Conservation (phyloP, 371 early-diverging fungal genomes). For the Phascolomyces articulosus region DNA sequence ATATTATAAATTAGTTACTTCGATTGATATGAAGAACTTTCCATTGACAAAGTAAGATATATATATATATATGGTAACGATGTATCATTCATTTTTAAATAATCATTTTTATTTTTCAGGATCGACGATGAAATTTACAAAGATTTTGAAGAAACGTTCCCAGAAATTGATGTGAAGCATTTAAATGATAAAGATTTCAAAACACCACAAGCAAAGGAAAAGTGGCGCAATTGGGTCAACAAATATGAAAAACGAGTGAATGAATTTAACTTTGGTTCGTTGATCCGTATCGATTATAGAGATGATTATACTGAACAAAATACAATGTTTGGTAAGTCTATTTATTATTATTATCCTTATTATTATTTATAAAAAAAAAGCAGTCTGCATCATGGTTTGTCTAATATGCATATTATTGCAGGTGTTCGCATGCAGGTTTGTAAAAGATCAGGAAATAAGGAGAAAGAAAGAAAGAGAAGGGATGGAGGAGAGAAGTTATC, state of each 20-base stretch:
- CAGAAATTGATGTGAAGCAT: constrained; percentile 64
- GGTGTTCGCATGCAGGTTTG: constrained; percentile 55
- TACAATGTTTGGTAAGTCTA: constrained; percentile 78
- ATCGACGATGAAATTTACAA: constrained; percentile 85
- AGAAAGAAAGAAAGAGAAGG: neutral
- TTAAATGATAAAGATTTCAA: constrained; percentile 81
- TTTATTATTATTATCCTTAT: neutral
- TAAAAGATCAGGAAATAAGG: neutral
- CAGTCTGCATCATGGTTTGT: constrained; percentile 5
- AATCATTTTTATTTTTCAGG: too few relatives aligned
- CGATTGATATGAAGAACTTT: constrained; percentile 70
- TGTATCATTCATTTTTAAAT: too few relatives aligned
- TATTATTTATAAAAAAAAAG: neutral
- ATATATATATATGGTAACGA: too few relatives aligned
- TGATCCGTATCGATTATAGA: constrained; percentile 76
- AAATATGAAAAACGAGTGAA: constrained; percentile 84
- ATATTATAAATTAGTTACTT: constrained; percentile 79
- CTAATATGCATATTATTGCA: constrained; percentile 19
- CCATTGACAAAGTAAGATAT: constrained; percentile 73
- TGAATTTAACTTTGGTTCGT: constrained; percentile 91
- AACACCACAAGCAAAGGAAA: constrained; percentile 77
- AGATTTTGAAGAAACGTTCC: constrained; percentile 76
- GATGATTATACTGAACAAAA: constrained; percentile 85
- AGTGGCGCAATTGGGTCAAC: constrained; percentile 87
- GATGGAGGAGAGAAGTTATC: too few relatives aligned